Conservation (phyloP, 768 basidiomycete genomes). For the Crassisporium funariophilum region DNA sequence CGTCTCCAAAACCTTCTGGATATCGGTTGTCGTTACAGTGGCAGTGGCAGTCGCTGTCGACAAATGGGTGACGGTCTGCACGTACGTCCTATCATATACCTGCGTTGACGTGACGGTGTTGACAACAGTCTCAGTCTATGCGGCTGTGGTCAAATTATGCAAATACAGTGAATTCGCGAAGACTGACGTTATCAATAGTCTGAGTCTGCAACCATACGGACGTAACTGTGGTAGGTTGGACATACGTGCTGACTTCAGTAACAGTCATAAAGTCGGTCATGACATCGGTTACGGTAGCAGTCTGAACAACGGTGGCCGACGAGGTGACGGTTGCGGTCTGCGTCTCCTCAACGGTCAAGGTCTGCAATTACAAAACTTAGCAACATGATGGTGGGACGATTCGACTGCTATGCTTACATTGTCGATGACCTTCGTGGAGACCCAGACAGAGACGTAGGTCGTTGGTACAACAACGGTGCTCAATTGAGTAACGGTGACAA, state of each 20-base stretch:
- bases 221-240: slow-evolving; percentile 60
- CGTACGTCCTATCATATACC: slow-evolving; percentile 47
- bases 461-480: slow-evolving; percentile 58
- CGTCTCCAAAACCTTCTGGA: slow-evolving; percentile 49
- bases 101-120: slow-evolving; percentile 58
- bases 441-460: slow-evolving; percentile 54
- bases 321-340: slow-evolving; percentile 52
- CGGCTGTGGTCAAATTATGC: slow-evolving; percentile 2
- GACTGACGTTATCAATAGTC: slow-evolving; percentile 56
- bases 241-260: slow-evolving; percentile 51
- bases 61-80: slow-evolving; percentile 54
- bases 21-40: slow-evolving; percentile 48
- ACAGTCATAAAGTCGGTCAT: slow-evolving; percentile 56
- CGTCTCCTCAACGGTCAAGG: slow-evolving; percentile 57
- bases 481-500: slow-evolving; percentile 55
- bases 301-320: slow-evolving; percentile 54
- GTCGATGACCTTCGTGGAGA: slow-evolving; percentile 59
- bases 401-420: slow-evolving; percentile 40
- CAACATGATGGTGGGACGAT: slow-evolving; percentile 4
- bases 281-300: slow-evolving; percentile 56
- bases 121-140: slow-evolving; percentile 59
- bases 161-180: slow-evolving; percentile 2
- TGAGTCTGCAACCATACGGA: slow-evolving; percentile 57
- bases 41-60: slow-evolving; percentile 50
- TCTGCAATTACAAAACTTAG: slow-evolving; percentile 40